phyloP scores from a whole-genome alignment of 805 yeast genomes.

The Jamesozyma spencerorum region DNA sequence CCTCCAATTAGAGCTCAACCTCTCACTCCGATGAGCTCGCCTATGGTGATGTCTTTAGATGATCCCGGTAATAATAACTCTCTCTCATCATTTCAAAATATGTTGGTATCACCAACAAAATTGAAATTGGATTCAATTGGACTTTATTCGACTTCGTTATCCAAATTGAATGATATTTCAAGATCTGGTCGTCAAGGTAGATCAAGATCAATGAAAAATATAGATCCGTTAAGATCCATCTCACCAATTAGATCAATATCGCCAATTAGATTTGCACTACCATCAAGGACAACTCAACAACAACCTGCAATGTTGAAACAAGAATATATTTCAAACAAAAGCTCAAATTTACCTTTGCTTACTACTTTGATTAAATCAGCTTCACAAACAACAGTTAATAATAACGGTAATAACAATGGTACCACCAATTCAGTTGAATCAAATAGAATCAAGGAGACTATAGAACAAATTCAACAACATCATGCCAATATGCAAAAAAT shows the following conservation, averaged over 20 bases:
- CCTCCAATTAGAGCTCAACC: constrained; percentile 23
- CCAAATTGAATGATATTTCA: constrained; percentile 24
- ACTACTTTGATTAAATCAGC: constrained; percentile 16
- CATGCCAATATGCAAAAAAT: not conserved
- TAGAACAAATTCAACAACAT: constrained; percentile 14
- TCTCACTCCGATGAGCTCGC: constrained; percentile 23
- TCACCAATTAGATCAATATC: constrained; percentile 19
- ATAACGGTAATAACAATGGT: too few species aligned
- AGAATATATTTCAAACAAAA: constrained; percentile 16
- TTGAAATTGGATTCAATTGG: constrained; percentile 16
- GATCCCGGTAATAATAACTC: constrained; percentile 12
- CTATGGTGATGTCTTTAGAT: constrained; percentile 23
- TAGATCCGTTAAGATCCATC: constrained; percentile 22
- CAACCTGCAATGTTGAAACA: constrained; percentile 26
- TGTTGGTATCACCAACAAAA: constrained; percentile 24
- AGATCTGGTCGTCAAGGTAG: constrained; percentile 12
- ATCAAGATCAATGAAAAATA: constrained; percentile 9
- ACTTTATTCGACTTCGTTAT: constrained; percentile 26
- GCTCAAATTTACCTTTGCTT: constrained; percentile 13
- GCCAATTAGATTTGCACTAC: constrained; percentile 4
- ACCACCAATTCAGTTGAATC: constrained; percentile 1
- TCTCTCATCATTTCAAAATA: constrained; percentile 10
- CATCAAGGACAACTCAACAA: constrained; percentile 5
- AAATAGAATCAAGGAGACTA: constrained; percentile 12
- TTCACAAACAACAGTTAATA: not conserved